A percentile compares a stretch with the other conserved stretches of the same genome.
Conservation (phyloP, 2,329 filamentous ascomycete genomes). For the Cadophora gregata region DNA sequence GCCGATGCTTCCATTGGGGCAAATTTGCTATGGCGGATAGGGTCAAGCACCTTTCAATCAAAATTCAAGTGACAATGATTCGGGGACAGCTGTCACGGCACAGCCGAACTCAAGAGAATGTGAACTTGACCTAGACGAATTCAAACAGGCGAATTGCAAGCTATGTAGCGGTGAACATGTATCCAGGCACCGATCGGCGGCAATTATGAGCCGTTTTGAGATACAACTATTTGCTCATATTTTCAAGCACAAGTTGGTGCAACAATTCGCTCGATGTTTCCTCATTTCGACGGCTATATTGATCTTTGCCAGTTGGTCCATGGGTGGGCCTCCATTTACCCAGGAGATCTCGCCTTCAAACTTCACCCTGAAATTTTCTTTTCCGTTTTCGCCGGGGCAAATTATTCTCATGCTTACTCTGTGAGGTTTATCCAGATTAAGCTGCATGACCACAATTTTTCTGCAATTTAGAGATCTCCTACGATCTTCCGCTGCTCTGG, state of each 20-base stretch:
- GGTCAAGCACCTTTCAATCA: not conserved
- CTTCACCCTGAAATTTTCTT: constrained; percentile 2
- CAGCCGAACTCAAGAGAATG: not conserved
- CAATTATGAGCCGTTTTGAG: not conserved
- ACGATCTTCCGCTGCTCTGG: constrained; percentile 11
- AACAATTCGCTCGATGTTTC: not conserved
- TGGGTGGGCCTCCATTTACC: not conserved
- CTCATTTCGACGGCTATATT: not conserved
- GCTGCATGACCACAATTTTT: not conserved
- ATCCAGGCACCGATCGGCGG: not conserved
- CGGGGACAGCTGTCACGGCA: not conserved
- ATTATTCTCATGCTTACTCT: not conserved
- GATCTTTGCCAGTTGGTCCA: not conserved
- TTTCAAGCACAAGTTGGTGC: not conserved
- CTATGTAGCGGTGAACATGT: not conserved
- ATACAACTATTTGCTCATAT: not conserved
- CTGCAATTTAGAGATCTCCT: constrained; percentile 1
- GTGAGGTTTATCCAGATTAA: constrained; percentile 20
- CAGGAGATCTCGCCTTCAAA: not conserved
- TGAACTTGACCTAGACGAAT: not conserved
- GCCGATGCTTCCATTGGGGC: not conserved
- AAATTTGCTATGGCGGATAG: not conserved
- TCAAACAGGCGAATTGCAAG: not conserved
- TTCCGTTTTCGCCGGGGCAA: not conserved
- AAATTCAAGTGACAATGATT: not conserved